These are phyloP conservation scores for Cladorrhinum sp. DNA, from an alignment of 2,329 filamentous ascomycete genomes.

Conservation along the genomic window DNA sequence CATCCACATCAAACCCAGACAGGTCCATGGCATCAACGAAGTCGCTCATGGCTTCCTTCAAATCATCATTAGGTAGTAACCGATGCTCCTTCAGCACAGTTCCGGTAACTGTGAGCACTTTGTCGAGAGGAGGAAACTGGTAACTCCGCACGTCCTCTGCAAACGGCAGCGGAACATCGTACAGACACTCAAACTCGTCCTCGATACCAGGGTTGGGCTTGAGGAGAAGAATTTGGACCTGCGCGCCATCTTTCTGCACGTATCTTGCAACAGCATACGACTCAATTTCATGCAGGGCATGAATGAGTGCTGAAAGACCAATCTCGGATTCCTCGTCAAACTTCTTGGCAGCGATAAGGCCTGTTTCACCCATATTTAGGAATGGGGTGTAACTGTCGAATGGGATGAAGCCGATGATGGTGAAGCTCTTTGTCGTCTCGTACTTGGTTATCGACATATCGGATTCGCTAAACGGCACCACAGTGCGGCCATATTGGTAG, in stretches of 20 bases:
- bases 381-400: conserved; percentile 71
- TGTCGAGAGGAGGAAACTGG: conserved; percentile 85
- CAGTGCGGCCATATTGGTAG: conserved; percentile 89
- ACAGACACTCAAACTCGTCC: conserved; percentile 74
- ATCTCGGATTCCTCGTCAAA: conserved; percentile 79
- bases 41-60: conserved; percentile 79
- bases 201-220: conserved; percentile 69
- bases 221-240: conserved; percentile 73
- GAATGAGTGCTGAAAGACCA: conserved; percentile 84
- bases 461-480: conserved; percentile 81
- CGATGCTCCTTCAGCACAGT: conserved; percentile 77
- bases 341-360: conserved; percentile 73
- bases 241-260: conserved; percentile 78
- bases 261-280: conserved; percentile 83
- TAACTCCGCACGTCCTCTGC: conserved; percentile 90
- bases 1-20: conserved; percentile 65
- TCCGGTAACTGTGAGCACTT: conserved; percentile 82
- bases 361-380: conserved; percentile 77
- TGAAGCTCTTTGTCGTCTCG: conserved; percentile 70
- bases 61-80: conserved; percentile 71
- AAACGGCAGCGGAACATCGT: conserved; percentile 89
- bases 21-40: conserved; percentile 95
- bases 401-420: conserved; percentile 83
- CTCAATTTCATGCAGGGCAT: conserved; percentile 79
- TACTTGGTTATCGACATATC: conserved; percentile 88